Evolutionary conservation across 148 eudicot genomes (phyloP).

Genomic region (Rhododendron williamsianum): DNA sequence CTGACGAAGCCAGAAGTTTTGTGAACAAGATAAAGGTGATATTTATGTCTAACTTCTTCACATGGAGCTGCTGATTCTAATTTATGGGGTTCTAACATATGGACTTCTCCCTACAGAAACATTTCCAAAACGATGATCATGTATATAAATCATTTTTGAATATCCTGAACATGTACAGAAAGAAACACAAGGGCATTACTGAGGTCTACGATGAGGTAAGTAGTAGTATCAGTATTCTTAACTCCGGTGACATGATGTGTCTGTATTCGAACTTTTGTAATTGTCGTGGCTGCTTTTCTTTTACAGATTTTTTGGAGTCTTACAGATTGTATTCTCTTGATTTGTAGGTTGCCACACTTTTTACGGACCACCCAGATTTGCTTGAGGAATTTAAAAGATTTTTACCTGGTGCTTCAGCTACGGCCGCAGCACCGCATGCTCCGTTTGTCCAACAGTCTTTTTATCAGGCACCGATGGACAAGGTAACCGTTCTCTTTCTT

Average conservation of each 20-base stretch:
- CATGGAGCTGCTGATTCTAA: conserved; percentile 5
- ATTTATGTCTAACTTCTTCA: neutral
- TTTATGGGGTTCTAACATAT: conserved; percentile 6
- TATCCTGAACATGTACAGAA: conserved; percentile 83
- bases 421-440: conserved; percentile 44
- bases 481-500: conserved; percentile 33
- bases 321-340: conserved; percentile 4
- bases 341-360: conserved; percentile 65
- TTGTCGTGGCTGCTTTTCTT: neutral
- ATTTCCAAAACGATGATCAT: conserved; percentile 81
- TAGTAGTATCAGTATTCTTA: neutral
- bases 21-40: conserved; percentile 95
- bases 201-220: conserved; percentile 90
- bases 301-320: neutral
- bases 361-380: conserved; percentile 77
- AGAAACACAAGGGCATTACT: conserved; percentile 71
- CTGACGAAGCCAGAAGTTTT: conserved; percentile 86
- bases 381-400: conserved; percentile 87
- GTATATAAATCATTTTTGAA: conserved; percentile 91
- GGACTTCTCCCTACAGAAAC: conserved; percentile 48
- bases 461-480: conserved; percentile 49
- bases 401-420: conserved; percentile 74
- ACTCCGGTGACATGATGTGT: neutral
- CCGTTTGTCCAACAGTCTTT: conserved; percentile 42
- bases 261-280: too few relatives aligned